Percentiles rank a stretch among this genome's conserved stretches.
Evolutionary conservation across 2,329 filamentous ascomycete species (phyloP).

Genomic region (Lecanicillium sp.): DNA sequence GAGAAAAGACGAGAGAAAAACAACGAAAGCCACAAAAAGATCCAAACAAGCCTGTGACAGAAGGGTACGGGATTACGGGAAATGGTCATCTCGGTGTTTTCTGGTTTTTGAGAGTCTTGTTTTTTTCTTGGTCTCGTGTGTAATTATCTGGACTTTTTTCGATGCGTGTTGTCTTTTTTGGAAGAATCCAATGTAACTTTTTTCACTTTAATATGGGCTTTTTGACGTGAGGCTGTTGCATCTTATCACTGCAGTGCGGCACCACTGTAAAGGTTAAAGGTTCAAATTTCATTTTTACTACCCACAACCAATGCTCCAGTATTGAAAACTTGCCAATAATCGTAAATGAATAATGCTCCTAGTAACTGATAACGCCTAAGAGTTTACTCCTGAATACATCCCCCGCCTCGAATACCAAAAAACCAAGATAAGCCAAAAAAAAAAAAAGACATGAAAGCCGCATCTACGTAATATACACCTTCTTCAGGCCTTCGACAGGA

Average conservation of each 20-base stretch:
- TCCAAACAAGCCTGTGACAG: too few relatives aligned
- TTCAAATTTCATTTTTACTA: too few relatives aligned
- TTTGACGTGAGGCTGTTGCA: too few relatives aligned
- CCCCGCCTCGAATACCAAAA: neutral
- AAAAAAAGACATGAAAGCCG: constrained; percentile 7
- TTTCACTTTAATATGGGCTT: neutral
- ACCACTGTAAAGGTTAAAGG: too few relatives aligned
- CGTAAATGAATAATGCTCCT: too few relatives aligned
- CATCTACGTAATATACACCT: constrained; percentile 70
- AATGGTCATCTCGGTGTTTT: neutral
- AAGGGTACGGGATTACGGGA: neutral
- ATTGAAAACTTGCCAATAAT: too few relatives aligned
- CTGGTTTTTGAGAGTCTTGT: neutral
- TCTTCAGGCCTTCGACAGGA: constrained; percentile 56
- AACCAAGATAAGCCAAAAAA: neutral
- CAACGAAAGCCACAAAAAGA: neutral
- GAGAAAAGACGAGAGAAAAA: neutral
- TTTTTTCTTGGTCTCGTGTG: neutral
- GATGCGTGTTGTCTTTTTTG: constrained; percentile 3
- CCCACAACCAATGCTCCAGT: too few relatives aligned
- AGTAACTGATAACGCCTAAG: too few relatives aligned
- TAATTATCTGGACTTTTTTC: constrained; percentile 1
- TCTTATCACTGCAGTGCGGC: too few relatives aligned
- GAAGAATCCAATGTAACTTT: neutral
- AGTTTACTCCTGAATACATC: too few relatives aligned